Conservation (phyloP, 495 filamentous ascomycete species). For the Astrothelium macrocarpum region DNA sequence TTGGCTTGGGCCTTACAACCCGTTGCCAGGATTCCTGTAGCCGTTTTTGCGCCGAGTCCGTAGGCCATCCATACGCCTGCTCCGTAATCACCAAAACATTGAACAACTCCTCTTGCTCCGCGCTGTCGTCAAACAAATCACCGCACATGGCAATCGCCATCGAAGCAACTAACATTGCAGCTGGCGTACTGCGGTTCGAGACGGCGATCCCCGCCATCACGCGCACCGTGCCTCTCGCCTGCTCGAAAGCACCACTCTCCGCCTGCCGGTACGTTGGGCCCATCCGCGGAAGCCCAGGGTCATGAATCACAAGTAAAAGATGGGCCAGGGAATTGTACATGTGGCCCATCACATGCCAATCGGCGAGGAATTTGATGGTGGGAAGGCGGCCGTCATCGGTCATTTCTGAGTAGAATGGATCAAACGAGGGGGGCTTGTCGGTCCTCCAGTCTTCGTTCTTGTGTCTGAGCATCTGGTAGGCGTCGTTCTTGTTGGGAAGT, state of each 20-base stretch:
- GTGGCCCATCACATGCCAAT: conserved; percentile 3
- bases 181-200: conserved; percentile 26
- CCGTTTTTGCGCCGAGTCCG: background rate
- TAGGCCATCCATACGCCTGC: background rate
- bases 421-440: background rate
- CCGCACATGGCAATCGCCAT: conserved; percentile 31
- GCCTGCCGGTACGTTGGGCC: background rate
- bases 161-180: conserved; percentile 24
- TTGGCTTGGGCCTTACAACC: background rate
- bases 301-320: background rate
- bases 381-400: background rate
- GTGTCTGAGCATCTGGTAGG: background rate
- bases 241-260: conserved; percentile 12
- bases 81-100: background rate
- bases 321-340: background rate
- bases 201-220: conserved; percentile 28
- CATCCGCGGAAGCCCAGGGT: background rate
- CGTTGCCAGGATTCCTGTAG: background rate
- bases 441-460: background rate
- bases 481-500: background rate
- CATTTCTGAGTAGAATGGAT: background rate
- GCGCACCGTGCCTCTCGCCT: conserved; percentile 9
- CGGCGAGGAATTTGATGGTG: background rate
- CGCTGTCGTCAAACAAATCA: conserved; percentile 23
- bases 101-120: conserved; percentile 23